Evolutionary conservation across 495 filamentous ascomycete species (phyloP), one percentile per base, ranked within the genome.

Genomic region (Aspergillus bertholletiae): DNA sequence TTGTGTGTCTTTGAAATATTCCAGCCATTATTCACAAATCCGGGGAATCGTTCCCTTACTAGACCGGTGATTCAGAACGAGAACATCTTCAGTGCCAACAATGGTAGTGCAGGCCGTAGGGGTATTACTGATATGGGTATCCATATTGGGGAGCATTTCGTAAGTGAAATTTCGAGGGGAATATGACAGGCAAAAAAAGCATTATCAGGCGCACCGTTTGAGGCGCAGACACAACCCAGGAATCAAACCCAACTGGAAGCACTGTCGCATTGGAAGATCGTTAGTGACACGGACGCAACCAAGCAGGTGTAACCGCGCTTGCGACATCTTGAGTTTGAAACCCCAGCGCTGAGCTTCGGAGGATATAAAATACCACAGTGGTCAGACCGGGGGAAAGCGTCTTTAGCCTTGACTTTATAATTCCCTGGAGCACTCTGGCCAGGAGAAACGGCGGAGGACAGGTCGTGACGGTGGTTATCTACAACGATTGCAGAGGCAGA

Each of bases 1-100:
- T 49, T 27, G 8, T 17, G 48, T 18, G 34, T 18, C 57, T 60
- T n/a, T 58, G 20, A 21, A 58, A 2, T 30, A 20, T 34, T 59
- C 53, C 23, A 63, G 58, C 60, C 60, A 63, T 48, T 53, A 17
- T 45, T 63, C 52, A 41, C 57, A 63, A 1, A 58, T 53, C 4
- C 44, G 37, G 23, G 60, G 54, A 46, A 53, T 60, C 15, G 57
- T 52, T 12, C 60, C 57, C 20, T 63, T 59, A 2, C 60, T 57
- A n/a, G 44, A 41, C 3, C 55, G 50, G 37, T 60, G 55, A 11
- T 39, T 13, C 1, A 40, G 28, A 5, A 20, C 18, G 8, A 50
- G 41, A 13, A 41, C 49, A 28, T 39, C 61, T 22, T 61, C 58
- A 6, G 34, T 53, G 32, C 46, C 58, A 2, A 58, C 44, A 20